These are phyloP conservation scores for Cystobasidiaceae sp. DNA, from an alignment of 1,284 basidiomycete genomes.

Conservation along the genomic window DNA sequence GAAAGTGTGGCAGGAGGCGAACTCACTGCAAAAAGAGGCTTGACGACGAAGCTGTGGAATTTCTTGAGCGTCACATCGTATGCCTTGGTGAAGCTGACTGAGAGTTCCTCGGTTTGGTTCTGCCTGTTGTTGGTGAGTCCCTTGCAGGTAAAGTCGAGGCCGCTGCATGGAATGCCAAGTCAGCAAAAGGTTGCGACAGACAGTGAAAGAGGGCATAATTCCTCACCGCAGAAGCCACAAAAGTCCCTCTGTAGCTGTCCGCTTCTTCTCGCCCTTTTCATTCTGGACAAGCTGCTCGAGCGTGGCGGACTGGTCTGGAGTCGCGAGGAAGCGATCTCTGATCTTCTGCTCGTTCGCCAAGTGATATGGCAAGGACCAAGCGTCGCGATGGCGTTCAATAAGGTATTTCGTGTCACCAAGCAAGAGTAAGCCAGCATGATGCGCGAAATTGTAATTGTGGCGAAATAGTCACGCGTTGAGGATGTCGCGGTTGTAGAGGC, in stretches of 20 bases:
- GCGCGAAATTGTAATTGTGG: too few relatives aligned
- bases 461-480: too few relatives aligned
- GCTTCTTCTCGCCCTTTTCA: slow-evolving; percentile 82
- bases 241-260: slow-evolving; percentile 79
- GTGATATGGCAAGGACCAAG: too few relatives aligned
- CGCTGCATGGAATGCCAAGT: slow-evolving; percentile 51
- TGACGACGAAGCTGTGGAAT: slow-evolving; percentile 83
- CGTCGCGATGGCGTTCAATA: too few relatives aligned
- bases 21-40: slow-evolving; percentile 75
- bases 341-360: slow-evolving; percentile 64
- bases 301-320: slow-evolving; percentile 63
- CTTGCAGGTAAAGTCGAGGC: slow-evolving; percentile 83
- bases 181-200: neutral
- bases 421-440: too few relatives aligned
- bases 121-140: slow-evolving; percentile 69
- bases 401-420: too few relatives aligned
- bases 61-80: slow-evolving; percentile 79
- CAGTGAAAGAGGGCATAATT: slow-evolving; percentile 9
- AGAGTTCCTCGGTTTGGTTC: slow-evolving; percentile 66
- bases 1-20: neutral
- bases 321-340: slow-evolving; percentile 65
- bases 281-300: slow-evolving; percentile 78
- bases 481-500: too few relatives aligned
- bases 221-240: slow-evolving; percentile 82
- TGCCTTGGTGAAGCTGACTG: slow-evolving; percentile 68